Evolutionary conservation across 305 asterid genomes (phyloP), one percentile per base, ranked within the genome.

Genomic region (Solanum chacoense): DNA sequence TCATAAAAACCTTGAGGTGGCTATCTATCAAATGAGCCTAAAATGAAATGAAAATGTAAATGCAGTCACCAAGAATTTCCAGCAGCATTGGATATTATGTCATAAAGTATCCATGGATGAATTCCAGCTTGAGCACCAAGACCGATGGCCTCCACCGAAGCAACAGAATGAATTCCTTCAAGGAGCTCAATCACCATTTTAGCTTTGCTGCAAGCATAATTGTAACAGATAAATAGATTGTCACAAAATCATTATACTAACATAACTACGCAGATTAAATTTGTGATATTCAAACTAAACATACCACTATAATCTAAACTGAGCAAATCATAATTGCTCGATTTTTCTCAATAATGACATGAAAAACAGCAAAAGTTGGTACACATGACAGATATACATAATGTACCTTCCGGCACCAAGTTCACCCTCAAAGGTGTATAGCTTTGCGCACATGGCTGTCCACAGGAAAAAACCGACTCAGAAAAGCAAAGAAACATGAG

Each of bases 1-100:
- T 45, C 86, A 29, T 32, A 45, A 31, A 83, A 29, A 28, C 86
- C 81, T 2, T 69, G 88, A 40, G 59, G 40, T 36, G 80, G 37
- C 40, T 73, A 69, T 86, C 31, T 86, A 86, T 86, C 38, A 16
- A 36, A 86, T 71, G 83, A 32, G 31, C 22, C 81, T 36, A 45
- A 76, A 76, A 45, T 83, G 86, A 83, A 81, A 29, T 50, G 89
- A 76, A 31, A 76, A 55, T 13, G 74, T 6, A 55, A 87, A 74
- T 24, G 65, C 40, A 90, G 85, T 91, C 88, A 95, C 99, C 98
- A 97, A 91, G 99, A 97, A 91, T 93, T 97, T 93, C 98, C 99
- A 90, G 99, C 98, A 81, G 99, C 99, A 86, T 97, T 96, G 72
- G 98, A 95, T 91, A 97, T 95, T 87, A 97, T 97, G 91, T 96